phyloP scores from a whole-genome alignment of 495 filamentous ascomycete species.

The Xylaria acuta region DNA sequence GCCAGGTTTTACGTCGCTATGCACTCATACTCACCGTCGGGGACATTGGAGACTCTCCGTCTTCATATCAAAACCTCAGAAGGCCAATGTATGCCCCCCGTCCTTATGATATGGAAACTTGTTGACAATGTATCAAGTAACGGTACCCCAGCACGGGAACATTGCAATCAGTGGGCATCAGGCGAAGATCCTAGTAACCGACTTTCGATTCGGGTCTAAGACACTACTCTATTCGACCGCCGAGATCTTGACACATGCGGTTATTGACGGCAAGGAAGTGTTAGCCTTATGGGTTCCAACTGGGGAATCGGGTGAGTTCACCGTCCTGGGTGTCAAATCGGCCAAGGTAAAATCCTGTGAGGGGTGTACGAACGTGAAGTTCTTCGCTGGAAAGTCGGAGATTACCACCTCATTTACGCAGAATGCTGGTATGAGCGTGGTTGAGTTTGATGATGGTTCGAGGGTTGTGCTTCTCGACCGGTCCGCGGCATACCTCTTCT shows the following conservation, averaged over 20 bases:
- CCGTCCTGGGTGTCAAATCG: slow-evolving; percentile 53
- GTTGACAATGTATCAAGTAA: slow-evolving; percentile 9
- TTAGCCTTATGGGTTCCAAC: slow-evolving; percentile 61
- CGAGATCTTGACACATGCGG: slow-evolving; percentile 60
- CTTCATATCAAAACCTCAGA: slow-evolving; percentile 60
- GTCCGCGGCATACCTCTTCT: slow-evolving; percentile 59
- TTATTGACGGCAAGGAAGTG: slow-evolving; percentile 55
- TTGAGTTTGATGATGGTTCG: slow-evolving; percentile 52
- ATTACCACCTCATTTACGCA: slow-evolving; percentile 54
- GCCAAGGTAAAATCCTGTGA: slow-evolving; percentile 38
- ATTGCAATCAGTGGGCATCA: slow-evolving; percentile 64
- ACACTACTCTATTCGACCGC: slow-evolving; percentile 66
- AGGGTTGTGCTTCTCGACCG: slow-evolving; percentile 59
- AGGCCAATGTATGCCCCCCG: slow-evolving; percentile 56
- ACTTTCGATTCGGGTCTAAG: slow-evolving; percentile 58
- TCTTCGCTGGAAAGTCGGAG: slow-evolving; percentile 41
- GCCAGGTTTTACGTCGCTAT: slow-evolving; percentile 63
- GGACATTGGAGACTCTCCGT: slow-evolving; percentile 56
- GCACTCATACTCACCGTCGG: slow-evolving; percentile 56
- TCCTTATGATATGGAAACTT: not conserved
- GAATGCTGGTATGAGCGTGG: slow-evolving; percentile 51
- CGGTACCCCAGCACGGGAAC: slow-evolving; percentile 39
- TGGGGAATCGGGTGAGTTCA: slow-evolving; percentile 62
- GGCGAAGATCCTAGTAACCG: slow-evolving; percentile 66
- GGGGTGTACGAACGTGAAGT: slow-evolving; percentile 47